These are phyloP conservation scores for Crepidotus variabilis DNA, from an alignment of 768 basidiomycete genomes.

Conservation along the genomic window DNA sequence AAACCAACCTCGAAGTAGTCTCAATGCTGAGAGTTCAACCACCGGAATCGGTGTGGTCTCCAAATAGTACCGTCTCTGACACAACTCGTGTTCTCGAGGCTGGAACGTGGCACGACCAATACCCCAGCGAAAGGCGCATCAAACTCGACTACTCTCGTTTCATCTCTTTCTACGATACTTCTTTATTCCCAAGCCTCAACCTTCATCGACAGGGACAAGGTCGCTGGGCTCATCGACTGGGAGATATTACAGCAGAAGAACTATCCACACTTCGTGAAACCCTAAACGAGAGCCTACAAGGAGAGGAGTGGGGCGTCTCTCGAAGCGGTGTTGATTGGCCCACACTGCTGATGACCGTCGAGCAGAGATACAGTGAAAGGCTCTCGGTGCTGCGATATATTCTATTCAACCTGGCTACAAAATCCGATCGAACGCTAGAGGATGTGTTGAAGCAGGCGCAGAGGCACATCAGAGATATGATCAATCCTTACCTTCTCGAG, in stretches of 20 bases:
- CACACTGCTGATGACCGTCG: conserved; percentile 30
- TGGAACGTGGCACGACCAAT: conserved; percentile 37
- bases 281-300: conserved; percentile 23
- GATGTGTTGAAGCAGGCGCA: neutral
- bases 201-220: conserved; percentile 22
- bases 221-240: conserved; percentile 31
- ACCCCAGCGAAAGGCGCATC: conserved; percentile 40
- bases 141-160: conserved; percentile 35
- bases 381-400: conserved; percentile 34
- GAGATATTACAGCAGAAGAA: conserved; percentile 26
- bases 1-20: conserved; percentile 30
- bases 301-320: conserved; percentile 1
- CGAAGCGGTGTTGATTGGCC: conserved; percentile 40
- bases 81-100: conserved; percentile 22
- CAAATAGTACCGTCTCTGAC: neutral
- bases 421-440: neutral
- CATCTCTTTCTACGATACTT: conserved; percentile 40
- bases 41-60: neutral
- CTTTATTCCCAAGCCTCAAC: conserved; percentile 33
- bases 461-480: neutral
- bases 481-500: neutral
- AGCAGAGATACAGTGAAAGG: conserved; percentile 37
- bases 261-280: conserved; percentile 15
- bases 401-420: conserved; percentile 12
- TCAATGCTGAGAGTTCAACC: conserved; percentile 32